Conservation (phyloP, 2,329 filamentous ascomycete genomes). For the Cercospora canescens region DNA sequence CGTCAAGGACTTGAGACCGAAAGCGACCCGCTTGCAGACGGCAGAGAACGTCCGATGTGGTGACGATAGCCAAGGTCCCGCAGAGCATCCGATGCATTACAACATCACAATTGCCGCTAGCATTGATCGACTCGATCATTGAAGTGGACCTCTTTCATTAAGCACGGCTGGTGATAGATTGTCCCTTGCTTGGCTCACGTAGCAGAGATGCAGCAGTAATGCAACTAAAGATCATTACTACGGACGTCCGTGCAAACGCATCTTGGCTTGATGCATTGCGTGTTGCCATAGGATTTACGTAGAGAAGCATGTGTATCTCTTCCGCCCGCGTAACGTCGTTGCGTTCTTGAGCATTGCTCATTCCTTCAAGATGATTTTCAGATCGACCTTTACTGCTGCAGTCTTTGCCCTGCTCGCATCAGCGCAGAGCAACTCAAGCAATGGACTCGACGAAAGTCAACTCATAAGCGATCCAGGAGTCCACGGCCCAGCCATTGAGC, state of each 20-base stretch:
- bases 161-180: neutral
- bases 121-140: neutral
- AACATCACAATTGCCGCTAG: constrained; percentile 1
- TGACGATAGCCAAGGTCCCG: constrained; percentile 6
- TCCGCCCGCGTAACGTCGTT: neutral
- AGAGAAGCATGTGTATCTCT: neutral
- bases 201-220: neutral
- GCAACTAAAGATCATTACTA: neutral
- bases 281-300: neutral
- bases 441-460: constrained; percentile 1
- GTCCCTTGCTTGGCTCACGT: constrained; percentile 8
- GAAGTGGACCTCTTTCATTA: neutral
- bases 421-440: neutral
- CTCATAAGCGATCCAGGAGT: constrained; percentile 30
- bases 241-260: neutral
- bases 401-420: neutral
- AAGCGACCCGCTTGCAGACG: neutral
- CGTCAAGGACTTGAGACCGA: neutral
- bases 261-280: neutral
- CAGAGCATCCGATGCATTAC: constrained; percentile 2
- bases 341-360: neutral
- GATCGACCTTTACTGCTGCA: neutral
- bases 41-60: neutral
- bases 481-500: constrained; percentile 47
- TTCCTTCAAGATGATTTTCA: neutral